phyloP scores from a whole-genome alignment of 768 basidiomycete genomes.

The Chalciporus chontae region DNA sequence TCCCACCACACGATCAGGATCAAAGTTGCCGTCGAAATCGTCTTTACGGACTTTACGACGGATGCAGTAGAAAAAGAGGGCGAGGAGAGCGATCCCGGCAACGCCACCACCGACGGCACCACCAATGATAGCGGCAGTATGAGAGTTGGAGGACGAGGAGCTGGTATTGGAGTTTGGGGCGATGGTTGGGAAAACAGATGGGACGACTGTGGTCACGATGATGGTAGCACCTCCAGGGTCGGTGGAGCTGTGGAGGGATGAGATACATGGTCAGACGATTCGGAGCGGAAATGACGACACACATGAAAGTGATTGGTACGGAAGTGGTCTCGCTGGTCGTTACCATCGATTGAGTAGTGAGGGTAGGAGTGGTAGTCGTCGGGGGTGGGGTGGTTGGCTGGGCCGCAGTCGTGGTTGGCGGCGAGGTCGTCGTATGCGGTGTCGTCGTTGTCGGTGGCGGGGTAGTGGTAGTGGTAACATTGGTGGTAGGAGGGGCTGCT shows the following conservation, averaged over 20 bases:
- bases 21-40: conserved; percentile 50
- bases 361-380: conserved; percentile 1
- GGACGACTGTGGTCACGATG: conserved; percentile 10
- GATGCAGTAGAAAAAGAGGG: conserved; percentile 30
- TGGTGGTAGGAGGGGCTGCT: background rate
- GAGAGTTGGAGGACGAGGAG: conserved; percentile 5
- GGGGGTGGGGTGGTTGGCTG: conserved; percentile 1
- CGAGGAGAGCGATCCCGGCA: conserved; percentile 25
- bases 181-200: background rate
- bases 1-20: conserved; percentile 37
- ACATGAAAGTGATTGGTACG: conserved; percentile 16
- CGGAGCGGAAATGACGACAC: background rate
- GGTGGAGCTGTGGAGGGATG: conserved; percentile 17
- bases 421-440: background rate
- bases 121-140: conserved; percentile 46
- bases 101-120: conserved; percentile 52
- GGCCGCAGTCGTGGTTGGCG: conserved; percentile 2
- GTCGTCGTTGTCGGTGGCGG: too few species aligned
- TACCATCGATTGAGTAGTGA: background rate
- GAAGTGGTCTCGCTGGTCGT: conserved; percentile 14
- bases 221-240: conserved; percentile 18
- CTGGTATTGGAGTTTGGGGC: conserved; percentile 13
- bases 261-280: background rate
- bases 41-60: conserved; percentile 25
- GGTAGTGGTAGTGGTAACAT: background rate